These are phyloP conservation scores for Setaria italica DNA, from an alignment of 202 grass and related monocot species.

Conservation along the genomic window DNA sequence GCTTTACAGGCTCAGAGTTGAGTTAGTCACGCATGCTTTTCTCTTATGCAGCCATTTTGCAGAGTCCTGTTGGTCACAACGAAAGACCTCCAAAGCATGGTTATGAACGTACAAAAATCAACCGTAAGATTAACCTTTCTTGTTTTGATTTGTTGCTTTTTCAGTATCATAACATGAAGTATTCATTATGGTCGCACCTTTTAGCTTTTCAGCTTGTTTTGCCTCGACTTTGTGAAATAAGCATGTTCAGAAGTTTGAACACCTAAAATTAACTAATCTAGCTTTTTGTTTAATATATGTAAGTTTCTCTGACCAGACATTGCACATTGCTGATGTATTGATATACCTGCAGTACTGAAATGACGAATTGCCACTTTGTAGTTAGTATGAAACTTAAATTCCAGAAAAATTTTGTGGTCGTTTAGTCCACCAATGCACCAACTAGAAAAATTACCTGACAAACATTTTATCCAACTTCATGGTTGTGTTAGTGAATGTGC, in stretches of 20 bases:
- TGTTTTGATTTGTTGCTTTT: conserved; percentile 22
- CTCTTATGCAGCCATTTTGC: conserved; percentile 71
- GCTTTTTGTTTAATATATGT: conserved; percentile 12
- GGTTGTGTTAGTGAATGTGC: neutral
- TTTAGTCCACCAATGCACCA: neutral
- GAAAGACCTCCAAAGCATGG: conserved; percentile 66
- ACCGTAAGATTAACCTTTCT: conserved; percentile 71
- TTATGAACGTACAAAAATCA: conserved; percentile 76
- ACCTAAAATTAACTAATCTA: neutral
- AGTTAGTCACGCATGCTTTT: conserved; percentile 38
- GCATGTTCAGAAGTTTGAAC: neutral
- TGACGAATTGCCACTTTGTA: neutral
- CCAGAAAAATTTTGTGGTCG: neutral
- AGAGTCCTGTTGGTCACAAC: conserved; percentile 63
- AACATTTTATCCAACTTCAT: neutral
- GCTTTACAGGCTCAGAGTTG: conserved; percentile 13
- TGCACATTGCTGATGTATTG: conserved; percentile 17
- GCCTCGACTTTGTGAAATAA: neutral
- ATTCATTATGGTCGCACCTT: conserved; percentile 3
- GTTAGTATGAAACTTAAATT: conserved; percentile 7
- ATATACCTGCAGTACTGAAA: neutral
- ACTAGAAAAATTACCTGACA: neutral
- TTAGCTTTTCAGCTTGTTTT: conserved; percentile 16
- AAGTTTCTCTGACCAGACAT: neutral
- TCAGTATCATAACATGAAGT: conserved; percentile 9